Base-by-base conservation (phyloP, 2,329 filamentous ascomycete genomes). In the Exophiala spinifera region DNA sequence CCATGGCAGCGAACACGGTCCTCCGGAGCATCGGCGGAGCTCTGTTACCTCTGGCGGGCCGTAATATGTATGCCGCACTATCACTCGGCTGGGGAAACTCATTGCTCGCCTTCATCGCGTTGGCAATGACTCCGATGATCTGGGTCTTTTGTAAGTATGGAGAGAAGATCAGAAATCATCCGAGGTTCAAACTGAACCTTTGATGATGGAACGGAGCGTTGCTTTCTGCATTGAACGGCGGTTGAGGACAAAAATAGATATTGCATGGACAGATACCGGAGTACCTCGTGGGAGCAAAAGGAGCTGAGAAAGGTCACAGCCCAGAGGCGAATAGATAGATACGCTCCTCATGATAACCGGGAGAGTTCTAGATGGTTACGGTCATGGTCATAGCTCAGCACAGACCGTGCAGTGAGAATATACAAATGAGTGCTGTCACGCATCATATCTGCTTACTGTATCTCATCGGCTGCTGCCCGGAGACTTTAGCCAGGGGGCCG, bases 41-140 rank as follows among this genome's bases (percentile, higher is more conserved):
- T 4, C 70, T 82, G 0, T 76, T 87, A 1, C 84, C 85, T 0
- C 70, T 87, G 1, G 83, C 83, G 10, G 84, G 83, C 0, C 70
- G 76, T 0, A 71, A 74, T 64, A 65, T 81, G 76, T 79, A 78
- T 55, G 52, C 64, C 0, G 63, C 65, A 0, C 66, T 80, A 1
- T 76, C 75, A 0, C 69, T 77, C 23, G 77, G 76, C 3, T 79
- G 77, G 76, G 77, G 77, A 0, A 79, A 77, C 51, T 74, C 73
- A 66, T 65, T 84, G 68, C 60, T 87, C 66, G 78, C 79, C 61
- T 78, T 83, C 50, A 68, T 83, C 20, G 77, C 76, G 0, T 62
- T 85, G 4, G 77, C 65, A 0, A 63, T 85, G 37, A 79, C 64
- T n/a, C 71, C 70, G 0, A 61, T 73, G 10, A 69, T 70, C 0